Percentiles rank a stretch among this genome's conserved stretches.
Conservation (phyloP, 1,139 yeast species). For the Sugiyamaella grinbergsii region DNA sequence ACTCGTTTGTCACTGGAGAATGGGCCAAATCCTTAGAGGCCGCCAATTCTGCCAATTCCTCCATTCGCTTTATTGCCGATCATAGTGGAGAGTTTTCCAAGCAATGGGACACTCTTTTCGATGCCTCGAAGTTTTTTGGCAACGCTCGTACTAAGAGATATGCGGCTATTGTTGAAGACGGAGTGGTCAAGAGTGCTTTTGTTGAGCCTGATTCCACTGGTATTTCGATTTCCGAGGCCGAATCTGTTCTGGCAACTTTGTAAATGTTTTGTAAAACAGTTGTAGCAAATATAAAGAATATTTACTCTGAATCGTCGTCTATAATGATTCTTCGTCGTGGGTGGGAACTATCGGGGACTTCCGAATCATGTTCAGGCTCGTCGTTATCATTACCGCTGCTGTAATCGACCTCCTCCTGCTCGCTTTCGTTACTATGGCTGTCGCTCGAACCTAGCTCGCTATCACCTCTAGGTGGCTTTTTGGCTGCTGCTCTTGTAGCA, state of each 20-base stretch:
- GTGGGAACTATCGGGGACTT: slow-evolving; percentile 16
- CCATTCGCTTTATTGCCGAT: slow-evolving; percentile 69
- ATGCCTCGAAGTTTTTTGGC: slow-evolving; percentile 73
- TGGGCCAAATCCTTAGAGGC: slow-evolving; percentile 60
- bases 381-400: slow-evolving; percentile 3
- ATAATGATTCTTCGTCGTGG: slow-evolving; percentile 12
- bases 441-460: slow-evolving; percentile 21
- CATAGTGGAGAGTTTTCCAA: slow-evolving; percentile 69
- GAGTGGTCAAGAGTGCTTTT: slow-evolving; percentile 63
- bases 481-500: slow-evolving; percentile 6
- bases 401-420: slow-evolving; percentile 1
- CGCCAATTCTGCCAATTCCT: slow-evolving; percentile 35
- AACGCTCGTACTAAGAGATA: slow-evolving; percentile 73
- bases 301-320: slow-evolving; percentile 19
- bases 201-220: slow-evolving; percentile 83
- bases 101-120: slow-evolving; percentile 66
- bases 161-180: slow-evolving; percentile 74
- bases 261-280: slow-evolving; percentile 21
- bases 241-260: slow-evolving; percentile 45
- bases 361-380: not conserved
- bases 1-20: slow-evolving; percentile 79
- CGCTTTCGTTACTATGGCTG: slow-evolving; percentile 23
- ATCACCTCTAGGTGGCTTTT: not conserved
- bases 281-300: not conserved
- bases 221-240: slow-evolving; percentile 58